Base-by-base conservation (phyloP, 192 early-diverging fungal genomes). In the Backusella circina region DNA sequence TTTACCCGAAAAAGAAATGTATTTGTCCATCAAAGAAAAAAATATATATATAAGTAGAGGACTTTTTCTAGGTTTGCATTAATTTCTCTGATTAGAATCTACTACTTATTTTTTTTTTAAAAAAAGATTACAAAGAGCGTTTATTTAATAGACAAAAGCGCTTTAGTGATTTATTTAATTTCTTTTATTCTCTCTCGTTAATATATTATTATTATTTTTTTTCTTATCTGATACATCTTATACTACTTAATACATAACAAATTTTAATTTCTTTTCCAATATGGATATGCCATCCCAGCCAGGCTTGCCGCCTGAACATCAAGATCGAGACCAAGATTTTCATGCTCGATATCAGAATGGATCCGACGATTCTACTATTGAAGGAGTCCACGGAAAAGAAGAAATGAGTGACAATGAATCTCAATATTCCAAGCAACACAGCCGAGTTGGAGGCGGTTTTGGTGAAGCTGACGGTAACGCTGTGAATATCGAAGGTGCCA, bases 401-500 rank as follows among this genome's bases (percentile, higher is more conserved):
- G 28, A 71, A 47, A 12, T 50, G 12, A 66, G 39, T 9, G 18
- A 75, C 32, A n/a, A 16, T 23, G 16, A 35, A 16, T n/a, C 33
- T 10, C 32, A 10, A 3, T 37, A 21, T 37, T 68, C 33, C 7
- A 38, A 33, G 35, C 36, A 12, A 13, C n/a, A 31, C 8, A 32
- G 28, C 31, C 32, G 32, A 28, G 71, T 70, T 8, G 70, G 54
- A 64, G 78, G 78, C 26, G 78, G 74, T 23, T 80, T 54, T 75
- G 78, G 78, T 44, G 78, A 80, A 75, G 32, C 32, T 4, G 54
- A 74, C 5, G 78, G 78, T 13, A 80, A 80, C 23, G 78, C 78
- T 51, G 78, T 80, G 6, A 66, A 80, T 37, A 75, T 75, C 30
- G 74, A 80, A 68, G 39, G 5, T 26, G 78, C 78, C 18, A 64